Conservation (phyloP, 2,329 filamentous ascomycete species). For the Paraphoma chrysanthemicola region DNA sequence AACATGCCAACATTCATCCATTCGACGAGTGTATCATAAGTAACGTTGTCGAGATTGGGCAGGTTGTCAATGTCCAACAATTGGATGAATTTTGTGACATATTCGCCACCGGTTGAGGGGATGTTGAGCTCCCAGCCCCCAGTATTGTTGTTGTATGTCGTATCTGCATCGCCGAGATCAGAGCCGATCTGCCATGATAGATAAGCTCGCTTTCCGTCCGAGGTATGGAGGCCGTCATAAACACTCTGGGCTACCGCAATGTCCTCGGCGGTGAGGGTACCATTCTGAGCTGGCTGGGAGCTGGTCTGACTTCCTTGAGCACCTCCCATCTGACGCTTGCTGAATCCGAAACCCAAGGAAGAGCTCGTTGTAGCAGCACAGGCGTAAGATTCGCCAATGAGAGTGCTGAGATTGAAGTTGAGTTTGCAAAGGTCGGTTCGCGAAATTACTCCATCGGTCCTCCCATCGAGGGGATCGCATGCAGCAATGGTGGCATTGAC, state of each 20-base stretch:
- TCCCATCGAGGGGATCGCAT: constrained; percentile 64
- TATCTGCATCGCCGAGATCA: constrained; percentile 43
- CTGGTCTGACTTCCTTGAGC: constrained; percentile 5
- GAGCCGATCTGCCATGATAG: constrained; percentile 47
- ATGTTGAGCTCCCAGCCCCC: constrained; percentile 43
- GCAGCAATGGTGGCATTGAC: constrained; percentile 62
- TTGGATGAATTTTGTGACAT: constrained; percentile 53
- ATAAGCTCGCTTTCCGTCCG: constrained; percentile 49
- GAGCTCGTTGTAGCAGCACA: constrained; percentile 43
- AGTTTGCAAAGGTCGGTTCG: constrained; percentile 57
- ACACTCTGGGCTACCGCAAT: constrained; percentile 23
- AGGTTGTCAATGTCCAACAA: constrained; percentile 37
- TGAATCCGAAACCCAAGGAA: constrained; percentile 13
- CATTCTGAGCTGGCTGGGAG: constrained; percentile 36
- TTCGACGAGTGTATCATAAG: constrained; percentile 63
- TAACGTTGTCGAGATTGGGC: constrained; percentile 47
- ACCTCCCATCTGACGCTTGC: background rate
- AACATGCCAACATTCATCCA: constrained; percentile 61
- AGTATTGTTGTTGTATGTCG: constrained; percentile 44
- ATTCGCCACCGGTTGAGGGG: constrained; percentile 48
- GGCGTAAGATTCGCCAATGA: constrained; percentile 56
- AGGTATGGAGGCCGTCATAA: constrained; percentile 49
- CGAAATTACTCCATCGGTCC: constrained; percentile 61
- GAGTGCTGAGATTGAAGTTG: constrained; percentile 54
- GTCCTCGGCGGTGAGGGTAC: constrained; percentile 39